Base-by-base conservation (phyloP, 257 asterid genomes). In the Galeopsis tetrahit region DNA sequence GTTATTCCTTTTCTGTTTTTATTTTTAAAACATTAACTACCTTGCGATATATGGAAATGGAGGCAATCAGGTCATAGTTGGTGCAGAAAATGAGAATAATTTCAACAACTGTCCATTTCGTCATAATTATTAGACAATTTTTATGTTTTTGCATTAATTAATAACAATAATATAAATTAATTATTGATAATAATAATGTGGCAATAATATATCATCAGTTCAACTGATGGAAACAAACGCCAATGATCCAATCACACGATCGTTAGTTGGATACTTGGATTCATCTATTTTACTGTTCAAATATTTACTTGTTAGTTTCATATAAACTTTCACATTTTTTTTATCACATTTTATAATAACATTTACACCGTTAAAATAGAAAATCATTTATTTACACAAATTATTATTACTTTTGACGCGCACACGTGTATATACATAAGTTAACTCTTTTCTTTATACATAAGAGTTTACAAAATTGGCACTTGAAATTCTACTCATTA, bases 91-190 rank as follows among this genome's bases (percentile, higher is more conserved):
- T 52, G 59, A 52, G 11, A 10, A 15, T 9, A 15, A 5, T 55
- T 13, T 40, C 36, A 46, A 35, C 4, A 7, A 14, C 5, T 43
- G 8, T 40, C 43, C 9, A 64, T 73, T 73, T 53, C 14, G 33
- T 57, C 73, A 66, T 74, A 15, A 75, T 57, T 31, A 9, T 57
- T 57, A 3, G n/a, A 5, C 63, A 15, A 58, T 44, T 55, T 32
- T 31, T 63, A 36, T 35, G 36, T 44, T 44, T 66, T 65, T 21
- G 28, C 9, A 42, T 42, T 64, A 15, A 59, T 43, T 59, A 32
- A 8, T 6, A 36, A 17, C 7, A 35, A 49, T 51, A 49, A 13
- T 10, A 56, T 39, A 21, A n/a, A 32, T 38, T 53, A 35, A 55
- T 66, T 14, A 36, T 11, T 21, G 62, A 69, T 69, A 36, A 40